Evolutionary conservation across 495 filamentous ascomycete species (phyloP), one percentile per base, ranked within the genome.

Genomic region (Hyphodiscus hymeniophilus): DNA sequence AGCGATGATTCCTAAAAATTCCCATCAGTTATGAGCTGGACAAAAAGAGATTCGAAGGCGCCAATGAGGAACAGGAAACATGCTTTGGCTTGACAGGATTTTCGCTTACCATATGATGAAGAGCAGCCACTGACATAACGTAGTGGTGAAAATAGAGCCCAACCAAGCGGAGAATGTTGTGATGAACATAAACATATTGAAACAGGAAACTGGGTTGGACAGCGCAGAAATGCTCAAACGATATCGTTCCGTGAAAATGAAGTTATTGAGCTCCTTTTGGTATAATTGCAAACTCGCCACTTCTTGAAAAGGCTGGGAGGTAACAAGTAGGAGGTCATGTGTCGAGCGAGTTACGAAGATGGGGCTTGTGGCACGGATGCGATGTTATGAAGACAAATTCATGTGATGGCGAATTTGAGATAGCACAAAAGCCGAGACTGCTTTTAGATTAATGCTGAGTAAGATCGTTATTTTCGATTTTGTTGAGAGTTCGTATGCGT

Each of bases 1-100:
- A 86, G 48, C 79, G 76, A 28, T 59, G 48, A 11, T 55, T 31
- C 51, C 58, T 60, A 35, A 42, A 5, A n/a, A 36, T 4, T 4
- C 34, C 34, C 34, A 33, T 36, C 34, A 36, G 34, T 18, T n/a
- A 4, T 10, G 26, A 28, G 5, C 10, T 28, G 5, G 26, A 28
- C 26, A 10, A n/a, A n/a, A n/a, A n/a, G n/a, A n/a, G n/a, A n/a
- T n/a, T n/a, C n/a, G n/a, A n/a, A n/a, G n/a, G n/a, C n/a, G n/a
- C n/a, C n/a, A n/a, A n/a, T n/a, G n/a, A n/a, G 31, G 31, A 1
- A 34, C 31, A 34, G 5, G 31, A 34, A 41, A n/a, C n/a, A n/a
- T n/a, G n/a, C n/a, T n/a, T n/a, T n/a, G n/a, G n/a, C n/a, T n/a
- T n/a, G n/a, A n/a, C 8, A 20, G 38, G 7, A 21, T 12, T 15